These are phyloP conservation scores for Coemansia umbellata DNA, from an alignment of 192 early-diverging fungal species.

Conservation along the genomic window DNA sequence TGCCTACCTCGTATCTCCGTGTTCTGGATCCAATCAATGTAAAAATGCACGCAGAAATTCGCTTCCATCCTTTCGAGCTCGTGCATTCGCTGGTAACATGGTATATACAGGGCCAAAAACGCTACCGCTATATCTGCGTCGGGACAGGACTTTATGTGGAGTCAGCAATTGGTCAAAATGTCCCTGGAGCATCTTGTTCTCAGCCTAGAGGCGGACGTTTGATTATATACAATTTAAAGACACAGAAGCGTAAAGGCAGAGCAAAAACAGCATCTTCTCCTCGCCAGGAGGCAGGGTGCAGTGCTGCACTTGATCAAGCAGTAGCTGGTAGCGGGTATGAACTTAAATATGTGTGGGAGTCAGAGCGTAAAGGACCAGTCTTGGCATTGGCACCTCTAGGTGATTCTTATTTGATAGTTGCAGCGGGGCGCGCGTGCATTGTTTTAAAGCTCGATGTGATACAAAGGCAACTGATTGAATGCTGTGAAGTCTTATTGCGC, in stretches of 20 bases:
- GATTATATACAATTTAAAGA: conserved; percentile 38
- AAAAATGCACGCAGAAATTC: conserved; percentile 6
- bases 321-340: conserved; percentile 3
- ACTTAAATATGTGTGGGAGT: conserved; percentile 46
- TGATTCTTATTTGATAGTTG: conserved; percentile 39
- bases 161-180: neutral
- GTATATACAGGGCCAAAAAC: conserved; percentile 26
- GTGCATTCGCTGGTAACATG: conserved; percentile 29
- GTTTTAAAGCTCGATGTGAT: conserved; percentile 37
- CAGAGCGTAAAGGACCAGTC: conserved; percentile 21
- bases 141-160: conserved; percentile 22
- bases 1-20: conserved; percentile 12
- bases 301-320: neutral
- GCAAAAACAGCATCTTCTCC: neutral
- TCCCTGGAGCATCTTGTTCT: neutral
- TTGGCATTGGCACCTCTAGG: conserved; percentile 28
- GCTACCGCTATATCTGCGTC: conserved; percentile 39
- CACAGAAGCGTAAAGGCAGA: conserved; percentile 12
- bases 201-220: conserved; percentile 15
- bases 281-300: neutral
- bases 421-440: conserved; percentile 8
- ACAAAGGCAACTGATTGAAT: conserved; percentile 30
- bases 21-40: conserved; percentile 15
- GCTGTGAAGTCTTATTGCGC: conserved; percentile 32
- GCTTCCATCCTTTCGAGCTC: conserved; percentile 15